Percentiles rank a stretch among this genome's conserved stretches.
Conservation (phyloP, 441 rosid species). For the Geranium incanum region DNA sequence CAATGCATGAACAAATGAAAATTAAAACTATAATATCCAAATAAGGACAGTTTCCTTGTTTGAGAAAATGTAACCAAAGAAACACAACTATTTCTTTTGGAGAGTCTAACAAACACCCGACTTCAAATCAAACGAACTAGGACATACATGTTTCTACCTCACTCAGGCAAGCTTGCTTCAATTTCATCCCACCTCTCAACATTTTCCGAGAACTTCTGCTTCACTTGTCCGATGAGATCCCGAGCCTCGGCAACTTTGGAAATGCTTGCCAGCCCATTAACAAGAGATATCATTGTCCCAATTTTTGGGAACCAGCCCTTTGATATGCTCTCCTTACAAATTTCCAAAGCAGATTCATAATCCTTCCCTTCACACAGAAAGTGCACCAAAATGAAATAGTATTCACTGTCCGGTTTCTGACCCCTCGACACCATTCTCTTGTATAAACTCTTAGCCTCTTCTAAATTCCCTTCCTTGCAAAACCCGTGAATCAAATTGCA, state of each 20-base stretch:
- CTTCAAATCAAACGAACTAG: neutral
- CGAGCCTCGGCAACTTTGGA: conserved; percentile 58
- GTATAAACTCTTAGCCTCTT: conserved; percentile 57
- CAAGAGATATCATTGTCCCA: conserved; percentile 55
- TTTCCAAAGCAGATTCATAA: conserved; percentile 44
- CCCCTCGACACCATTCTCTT: conserved; percentile 45
- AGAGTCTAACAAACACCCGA: neutral
- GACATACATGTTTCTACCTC: conserved; percentile 11
- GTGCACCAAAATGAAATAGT: conserved; percentile 48
- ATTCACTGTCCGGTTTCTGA: conserved; percentile 37
- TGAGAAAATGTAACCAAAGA: neutral
- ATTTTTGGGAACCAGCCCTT: conserved; percentile 67
- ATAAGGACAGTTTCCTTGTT: neutral
- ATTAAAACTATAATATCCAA: neutral
- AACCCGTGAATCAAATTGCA: conserved; percentile 69
- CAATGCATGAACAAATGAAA: neutral
- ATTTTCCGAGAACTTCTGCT: conserved; percentile 44
- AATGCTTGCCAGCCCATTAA: conserved; percentile 45
- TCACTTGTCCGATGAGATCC: conserved; percentile 40
- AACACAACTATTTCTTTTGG: neutral
- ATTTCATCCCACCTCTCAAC: conserved; percentile 62
- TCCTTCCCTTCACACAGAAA: conserved; percentile 53
- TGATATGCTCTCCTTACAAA: conserved; percentile 54
- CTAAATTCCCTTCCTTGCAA: conserved; percentile 49
- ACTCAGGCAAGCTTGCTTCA: conserved; percentile 54